These are phyloP conservation scores for Microsporum canis DNA, from an alignment of 2,329 filamentous ascomycete genomes.

Conservation along the genomic window DNA sequence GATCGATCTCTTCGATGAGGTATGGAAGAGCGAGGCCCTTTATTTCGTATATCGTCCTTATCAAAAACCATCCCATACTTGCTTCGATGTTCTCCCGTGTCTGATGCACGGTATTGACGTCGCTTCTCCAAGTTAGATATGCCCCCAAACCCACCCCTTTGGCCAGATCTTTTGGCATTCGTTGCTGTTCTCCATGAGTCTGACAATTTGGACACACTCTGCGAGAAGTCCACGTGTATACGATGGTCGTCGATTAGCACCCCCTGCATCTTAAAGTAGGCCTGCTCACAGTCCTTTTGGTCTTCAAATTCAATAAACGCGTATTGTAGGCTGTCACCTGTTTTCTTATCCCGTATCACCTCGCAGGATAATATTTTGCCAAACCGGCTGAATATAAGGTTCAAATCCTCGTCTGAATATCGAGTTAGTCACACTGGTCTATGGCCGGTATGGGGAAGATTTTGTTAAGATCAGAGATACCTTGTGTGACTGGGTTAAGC, in stretches of 20 bases:
- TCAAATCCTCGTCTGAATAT: conserved; percentile 65
- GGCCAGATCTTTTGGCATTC: conserved; percentile 62
- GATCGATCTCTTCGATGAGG: conserved; percentile 16
- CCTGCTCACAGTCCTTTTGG: conserved; percentile 82
- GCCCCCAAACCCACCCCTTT: conserved; percentile 75
- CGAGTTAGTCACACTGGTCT: conserved; percentile 11
- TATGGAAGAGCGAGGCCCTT: conserved; percentile 15
- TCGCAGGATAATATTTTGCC: conserved; percentile 92
- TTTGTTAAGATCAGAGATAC: conserved; percentile 24
- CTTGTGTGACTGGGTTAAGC: conserved; percentile 84
- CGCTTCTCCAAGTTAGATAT: conserved; percentile 80
- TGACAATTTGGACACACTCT: conserved; percentile 79
- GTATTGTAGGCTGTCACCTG: conserved; percentile 90
- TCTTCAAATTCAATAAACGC: conserved; percentile 96
- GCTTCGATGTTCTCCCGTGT: conserved; percentile 36
- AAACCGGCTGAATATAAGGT: conserved; percentile 94
- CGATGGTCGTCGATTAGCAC: conserved; percentile 94
- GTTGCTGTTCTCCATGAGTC: conserved; percentile 80
- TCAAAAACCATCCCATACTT: conserved; percentile 75
- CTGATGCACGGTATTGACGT: conserved; percentile 71
- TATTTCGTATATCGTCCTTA: conserved; percentile 53
- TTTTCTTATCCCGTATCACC: conserved; percentile 86
- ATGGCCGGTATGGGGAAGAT: neutral
- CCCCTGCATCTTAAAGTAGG: conserved; percentile 98
- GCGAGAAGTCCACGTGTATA: conserved; percentile 97